Conservation (phyloP, 2,329 filamentous ascomycete genomes). For the Penicillium sp. region DNA sequence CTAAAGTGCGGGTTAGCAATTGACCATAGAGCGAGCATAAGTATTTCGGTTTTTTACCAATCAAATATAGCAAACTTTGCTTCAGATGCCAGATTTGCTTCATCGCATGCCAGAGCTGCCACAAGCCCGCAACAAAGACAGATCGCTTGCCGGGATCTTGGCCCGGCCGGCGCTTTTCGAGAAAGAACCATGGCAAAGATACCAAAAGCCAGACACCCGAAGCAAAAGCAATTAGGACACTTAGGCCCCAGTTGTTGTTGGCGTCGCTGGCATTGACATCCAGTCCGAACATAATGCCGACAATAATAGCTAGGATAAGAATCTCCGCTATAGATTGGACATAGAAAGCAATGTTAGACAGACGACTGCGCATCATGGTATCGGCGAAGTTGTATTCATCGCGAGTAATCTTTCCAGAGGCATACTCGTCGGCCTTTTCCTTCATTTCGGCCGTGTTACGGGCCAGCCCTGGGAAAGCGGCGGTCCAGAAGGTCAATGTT, state of each 20-base stretch:
- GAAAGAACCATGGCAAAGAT: constrained; percentile 65
- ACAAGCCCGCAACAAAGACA: constrained; percentile 59
- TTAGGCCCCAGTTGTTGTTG: constrained; percentile 67
- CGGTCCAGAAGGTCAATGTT: constrained; percentile 68
- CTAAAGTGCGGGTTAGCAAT: constrained; percentile 21
- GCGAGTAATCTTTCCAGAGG: constrained; percentile 54
- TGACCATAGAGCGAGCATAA: not conserved
- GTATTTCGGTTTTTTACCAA: constrained; percentile 42
- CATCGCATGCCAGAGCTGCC: constrained; percentile 60
- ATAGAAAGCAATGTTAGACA: constrained; percentile 65
- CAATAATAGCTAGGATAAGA: constrained; percentile 63
- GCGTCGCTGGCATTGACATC: constrained; percentile 58
- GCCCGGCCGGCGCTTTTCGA: constrained; percentile 65
- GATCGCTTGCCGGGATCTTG: constrained; percentile 51
- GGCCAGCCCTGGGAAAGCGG: constrained; percentile 61
- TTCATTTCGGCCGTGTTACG: constrained; percentile 55
- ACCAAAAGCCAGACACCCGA: constrained; percentile 65
- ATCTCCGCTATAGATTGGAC: constrained; percentile 64
- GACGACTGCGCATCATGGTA: constrained; percentile 62
- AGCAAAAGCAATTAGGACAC: constrained; percentile 65
- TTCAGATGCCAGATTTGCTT: constrained; percentile 64
- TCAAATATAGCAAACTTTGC: constrained; percentile 66
- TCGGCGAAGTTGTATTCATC: constrained; percentile 63
- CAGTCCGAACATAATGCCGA: constrained; percentile 63
- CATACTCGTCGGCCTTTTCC: constrained; percentile 51